Base-by-base conservation (phyloP, 2,329 filamentous ascomycete genomes). In the Hypoxylon sp. region DNA sequence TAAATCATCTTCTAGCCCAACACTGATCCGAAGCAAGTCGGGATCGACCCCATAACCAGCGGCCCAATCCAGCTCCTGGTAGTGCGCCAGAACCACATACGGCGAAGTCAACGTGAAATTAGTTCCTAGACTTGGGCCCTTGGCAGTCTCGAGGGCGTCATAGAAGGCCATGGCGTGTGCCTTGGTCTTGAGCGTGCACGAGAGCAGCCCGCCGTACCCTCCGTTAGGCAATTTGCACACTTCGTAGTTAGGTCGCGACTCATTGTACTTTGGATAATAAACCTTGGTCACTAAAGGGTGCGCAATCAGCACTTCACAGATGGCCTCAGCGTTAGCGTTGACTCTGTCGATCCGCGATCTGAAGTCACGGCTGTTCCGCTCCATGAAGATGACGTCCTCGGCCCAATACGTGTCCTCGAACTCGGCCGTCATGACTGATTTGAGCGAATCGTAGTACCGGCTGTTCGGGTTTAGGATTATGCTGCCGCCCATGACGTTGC, bases 401-500 rank as follows among this genome's bases (percentile, higher is more conserved):
- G 92, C 89, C 94, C 96, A 99, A 78, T 96, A 94, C 60, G 92
- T 94, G 79, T 98, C 94, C 80, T 97, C 93, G 78, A 92, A 96
- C 47, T 92, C 88, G 8, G 80, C 78, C 3, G 82, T 81, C 78
- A 93, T 88, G n/a, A 85, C 84, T 4, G 83, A 77, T 77, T 94
- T 95, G n/a, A 99, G 80, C 0, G 81, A 74, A 2, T 78, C 61
- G 79, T 97, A 97, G 81, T 91, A 92, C 50, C 82, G 88, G n/a
- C 90, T 84, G 63, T 90, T 87, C 0, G 88, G 88, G 75, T 91
- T 91, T 50, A 91, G 78, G 59, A 91, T 87, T 50, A 86, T 82
- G 71, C 91, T 92, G 62, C 96, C 96, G 65, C 94, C 96, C 95
- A 98, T 98, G 73, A 99, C 96, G 79, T 99, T 98, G 79, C 93